Base-by-base conservation (phyloP, 768 basidiomycete species). In the Mycena galopus region DNA sequence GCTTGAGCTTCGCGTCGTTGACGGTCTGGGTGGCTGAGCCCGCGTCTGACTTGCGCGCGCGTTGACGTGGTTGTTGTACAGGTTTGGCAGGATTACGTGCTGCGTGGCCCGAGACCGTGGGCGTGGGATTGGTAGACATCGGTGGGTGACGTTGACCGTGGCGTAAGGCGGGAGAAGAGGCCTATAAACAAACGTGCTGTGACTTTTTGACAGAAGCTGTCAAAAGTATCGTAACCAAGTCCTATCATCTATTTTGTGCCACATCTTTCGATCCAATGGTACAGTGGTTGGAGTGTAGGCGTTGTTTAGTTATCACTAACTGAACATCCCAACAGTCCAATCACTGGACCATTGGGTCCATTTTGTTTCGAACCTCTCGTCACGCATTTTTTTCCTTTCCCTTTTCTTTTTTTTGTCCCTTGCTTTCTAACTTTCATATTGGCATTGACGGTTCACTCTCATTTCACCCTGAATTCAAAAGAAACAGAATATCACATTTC, bases 201-300 rank as follows among this genome's bases (percentile, higher is more conserved):
- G 58, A 59, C 58, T 39, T 39, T 14, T 47, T 57, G 58, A 59
- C 58, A 59, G 35, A 17, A 16, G 3, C 35, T 59, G 58, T 59
- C 58, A 59, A 23, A 59, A 23, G 23, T 51, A 14, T 2, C 2
- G 23, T 39, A 5, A 39, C 2, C 12, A 12, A 10, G 23, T 25
- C 35, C 7, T 37, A 39, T 16, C n/a, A n/a, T 5, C 0, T 39
- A 11, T 35, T 4, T 25, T 12, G 1, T 3, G 8, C 3, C 4
- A 1, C 10, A 1, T 7, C 23, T 16, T 5, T 59, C 14, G 23
- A 25, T n/a, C 23, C 35, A 27, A 27, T 59, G 58, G 35, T 37
- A 17, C 16, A 59, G 58, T 4, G 58, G 58, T 59, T 37, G 8
- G 35, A 30, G 23, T 14, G 2, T 21, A 8, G n/a, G 30, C 2